These are phyloP conservation scores for Saraca asoca DNA, from an alignment of 331 rosid species.

Conservation along the genomic window DNA sequence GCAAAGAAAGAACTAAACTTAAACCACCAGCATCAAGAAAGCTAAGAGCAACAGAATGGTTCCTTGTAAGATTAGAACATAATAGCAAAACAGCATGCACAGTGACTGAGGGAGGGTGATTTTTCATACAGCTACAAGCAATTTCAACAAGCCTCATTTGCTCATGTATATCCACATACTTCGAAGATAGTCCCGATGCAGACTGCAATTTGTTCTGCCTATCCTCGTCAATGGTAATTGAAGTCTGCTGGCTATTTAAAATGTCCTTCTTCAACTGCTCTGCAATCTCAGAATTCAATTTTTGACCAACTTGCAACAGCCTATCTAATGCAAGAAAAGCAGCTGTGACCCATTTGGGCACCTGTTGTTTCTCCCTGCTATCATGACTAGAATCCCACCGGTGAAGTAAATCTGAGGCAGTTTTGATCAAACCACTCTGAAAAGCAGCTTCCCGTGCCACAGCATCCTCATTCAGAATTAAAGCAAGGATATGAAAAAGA, in stretches of 20 bases:
- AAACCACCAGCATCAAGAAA: conserved; percentile 91
- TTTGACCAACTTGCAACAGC: conserved; percentile 83
- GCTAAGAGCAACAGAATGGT: conserved; percentile 79
- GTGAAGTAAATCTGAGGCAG: conserved; percentile 70
- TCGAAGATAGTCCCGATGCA: conserved; percentile 66
- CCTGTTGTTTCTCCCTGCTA: conserved; percentile 50
- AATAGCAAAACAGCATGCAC: conserved; percentile 87
- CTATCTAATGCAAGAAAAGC: conserved; percentile 94
- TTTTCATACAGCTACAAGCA: conserved; percentile 83
- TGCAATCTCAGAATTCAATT: conserved; percentile 75
- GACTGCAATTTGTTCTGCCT: conserved; percentile 75
- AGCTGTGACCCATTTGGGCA: conserved; percentile 92
- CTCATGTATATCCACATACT: conserved; percentile 64
- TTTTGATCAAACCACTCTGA: conserved; percentile 67
- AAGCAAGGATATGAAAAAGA: conserved; percentile 91
- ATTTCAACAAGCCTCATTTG: conserved; percentile 89
- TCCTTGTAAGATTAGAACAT: conserved; percentile 90
- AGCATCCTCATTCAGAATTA: conserved; percentile 84
- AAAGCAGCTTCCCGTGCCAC: conserved; percentile 83
- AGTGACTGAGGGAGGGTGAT: conserved; percentile 84
- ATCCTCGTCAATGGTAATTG: conserved; percentile 79
- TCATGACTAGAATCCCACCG: conserved; percentile 74
- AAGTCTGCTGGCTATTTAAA: conserved; percentile 50
- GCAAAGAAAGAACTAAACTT: conserved; percentile 80
- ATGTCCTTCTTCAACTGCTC: conserved; percentile 81